Evolutionary conservation across 2,329 filamentous ascomycete species (phyloP), one percentile per base, ranked within the genome.

Genomic region (Chaetomiaceae sp.): DNA sequence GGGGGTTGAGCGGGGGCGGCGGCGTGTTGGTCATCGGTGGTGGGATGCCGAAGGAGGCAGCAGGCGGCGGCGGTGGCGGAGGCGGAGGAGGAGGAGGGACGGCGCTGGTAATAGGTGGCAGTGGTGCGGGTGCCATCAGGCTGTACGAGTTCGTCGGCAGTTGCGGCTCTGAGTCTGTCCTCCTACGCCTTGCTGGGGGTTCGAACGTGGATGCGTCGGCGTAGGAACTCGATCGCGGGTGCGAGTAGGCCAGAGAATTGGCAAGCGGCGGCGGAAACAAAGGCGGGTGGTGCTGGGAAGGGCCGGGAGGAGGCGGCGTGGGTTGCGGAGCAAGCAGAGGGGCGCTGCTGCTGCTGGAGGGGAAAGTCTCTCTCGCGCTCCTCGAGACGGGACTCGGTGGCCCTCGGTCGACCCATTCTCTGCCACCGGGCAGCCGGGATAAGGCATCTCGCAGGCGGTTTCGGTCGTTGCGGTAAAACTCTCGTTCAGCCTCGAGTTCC

Each of bases 391-490:
- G 61, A 33, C 61, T 64, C 12, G 55, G 36, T 25, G 60, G 59
- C 8, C 59, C 76, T 46, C 74, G 70, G 50, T 74, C 75, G 4
- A 76, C 79, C 47, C 76, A 71, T 31, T 81, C 74, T 60, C 75
- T 75, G 59, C 80, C 77, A 27, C 78, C 76, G 2, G 83, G 79
- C 4, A 81, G 81, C 57, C 81, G 78, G 45, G 77, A 70, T 1
- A 90, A 74, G 31, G 89, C 70, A n/a, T 85, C 81, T 47, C 83
- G 77, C 57, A 91, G 79, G 45, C 87, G 81, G 63, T 91, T 85
- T 46, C 88, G 77, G 62, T 94, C 88, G 8, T 75, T 75, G 42
- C 83, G 80, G 66, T 92, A 92, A 66, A 84, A 89, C 55, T 92
- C 86, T 27, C 80, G 76, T 63, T 91, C 85, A 36, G 80, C 81